Percentiles rank a stretch among this genome's conserved stretches.
Evolutionary conservation across 2,329 filamentous ascomycete genomes (phyloP).

Genomic region (Lasiodiplodia theobromae): DNA sequence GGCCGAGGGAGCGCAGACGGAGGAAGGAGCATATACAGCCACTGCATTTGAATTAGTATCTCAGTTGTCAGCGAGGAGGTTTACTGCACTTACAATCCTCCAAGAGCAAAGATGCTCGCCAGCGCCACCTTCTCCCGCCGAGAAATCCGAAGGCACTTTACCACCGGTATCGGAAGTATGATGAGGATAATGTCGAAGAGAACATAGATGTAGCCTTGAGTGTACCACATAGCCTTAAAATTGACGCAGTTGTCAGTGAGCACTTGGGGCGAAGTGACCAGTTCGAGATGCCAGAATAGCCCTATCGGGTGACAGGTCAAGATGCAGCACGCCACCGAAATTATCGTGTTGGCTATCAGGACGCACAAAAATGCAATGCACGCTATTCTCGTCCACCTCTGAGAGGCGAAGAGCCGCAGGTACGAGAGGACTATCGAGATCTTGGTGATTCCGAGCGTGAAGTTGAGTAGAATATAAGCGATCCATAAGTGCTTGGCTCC

Average conservation of each 20-base stretch:
- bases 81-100: slow-evolving; percentile 37
- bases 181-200: slow-evolving; percentile 43
- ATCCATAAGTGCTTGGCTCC: not conserved
- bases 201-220: slow-evolving; percentile 44
- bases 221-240: slow-evolving; percentile 40
- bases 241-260: slow-evolving; percentile 34
- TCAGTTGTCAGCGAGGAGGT: too few species aligned
- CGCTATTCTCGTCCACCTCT: slow-evolving; percentile 52
- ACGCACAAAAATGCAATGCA: slow-evolving; percentile 56
- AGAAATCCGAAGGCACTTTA: slow-evolving; percentile 39
- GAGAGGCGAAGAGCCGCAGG: slow-evolving; percentile 62
- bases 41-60: slow-evolving; percentile 30
- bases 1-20: slow-evolving; percentile 39
- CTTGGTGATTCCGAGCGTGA: slow-evolving; percentile 63
- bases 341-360: slow-evolving; percentile 38
- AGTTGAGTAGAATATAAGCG: slow-evolving; percentile 52
- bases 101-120: slow-evolving; percentile 44
- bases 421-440: slow-evolving; percentile 62
- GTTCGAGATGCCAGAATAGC: not conserved
- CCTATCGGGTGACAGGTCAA: not conserved
- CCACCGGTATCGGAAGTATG: slow-evolving; percentile 42
- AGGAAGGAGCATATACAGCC: slow-evolving; percentile 43
- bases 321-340: not conserved
- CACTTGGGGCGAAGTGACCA: not conserved
- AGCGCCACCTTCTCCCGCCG: slow-evolving; percentile 39